Base-by-base conservation (phyloP, 129 eudicot genomes). In the Artemisia tridentata region DNA sequence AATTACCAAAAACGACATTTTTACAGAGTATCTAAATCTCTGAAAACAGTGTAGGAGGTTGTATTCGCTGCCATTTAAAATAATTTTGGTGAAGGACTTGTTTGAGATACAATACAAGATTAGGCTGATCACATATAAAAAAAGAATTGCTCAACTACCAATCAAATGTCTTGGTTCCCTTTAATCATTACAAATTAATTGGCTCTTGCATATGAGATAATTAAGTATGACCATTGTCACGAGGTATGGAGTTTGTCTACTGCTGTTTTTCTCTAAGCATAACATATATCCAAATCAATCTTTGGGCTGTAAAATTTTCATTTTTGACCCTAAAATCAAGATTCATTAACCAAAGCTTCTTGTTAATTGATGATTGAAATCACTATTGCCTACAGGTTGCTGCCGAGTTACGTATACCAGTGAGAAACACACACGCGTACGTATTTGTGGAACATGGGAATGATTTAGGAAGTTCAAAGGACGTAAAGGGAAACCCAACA, bases 401-500 rank as follows among this genome's bases (percentile, higher is more conserved):
- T 31, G 90, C 97, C 67, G 99, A 95, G 82, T 21, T 95, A 48
- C 78, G 99, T 62, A 34, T 95, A 67, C 97, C 99, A 2, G 91
- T 95, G 56, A 88, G 80, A 62, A 88, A 81, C 53, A 88, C 99
- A 1, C 97, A 95, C 9, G 91, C 85, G 4, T 95, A 90, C 63
- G 93, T 78, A 11, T 95, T 90, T 71, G 99, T 79, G 0, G 99
- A 95, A 59, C 99, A 95, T 21, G 99, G 99, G 31, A 95, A 90
- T 45, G 99, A 95, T 78, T 79, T 95, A 57, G 99, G 97, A 57
- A 95, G 93, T 62, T 95, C 99, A 19, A 90, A 88, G 76, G 91
- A 88, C 18, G 91, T 95, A 4, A 88, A 95, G 75, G 99, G 97
- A 62, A 95, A 95, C 80, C 99, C 99, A 46, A 95, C 99, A 0